Evolutionary conservation across 2,329 filamentous ascomycete species (phyloP), one percentile per base, ranked within the genome.

Genomic region (Fusarium abutilonis): DNA sequence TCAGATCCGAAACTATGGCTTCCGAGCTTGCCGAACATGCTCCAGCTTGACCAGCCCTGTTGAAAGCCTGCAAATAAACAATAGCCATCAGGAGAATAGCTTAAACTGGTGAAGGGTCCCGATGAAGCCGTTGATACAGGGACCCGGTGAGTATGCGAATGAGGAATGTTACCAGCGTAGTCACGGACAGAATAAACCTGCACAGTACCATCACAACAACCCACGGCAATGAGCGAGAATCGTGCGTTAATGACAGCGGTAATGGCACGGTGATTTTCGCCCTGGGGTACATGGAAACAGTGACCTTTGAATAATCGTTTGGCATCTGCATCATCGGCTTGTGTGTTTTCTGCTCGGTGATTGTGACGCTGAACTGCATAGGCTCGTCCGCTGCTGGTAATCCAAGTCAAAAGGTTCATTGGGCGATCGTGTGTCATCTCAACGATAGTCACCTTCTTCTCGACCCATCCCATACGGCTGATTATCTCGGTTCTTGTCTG

Each of bases 371-470:
- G 95, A 21, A 98, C 93, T 15, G 94, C 93, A 76, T 96, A 98
- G 2, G 89, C 93, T 73, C 87, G 88, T 7, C 95, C 95, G 69
- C 96, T 93, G 70, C 83, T 90, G 6, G 92, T 95, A 53, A 97
- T 86, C 95, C 95, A 99, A 9, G 93, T 92, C 9, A 91, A 89
- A 11, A 99, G 81, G 70, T 96, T 97, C 93, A 99, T 99, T 1
- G 95, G 94, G 58, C 94, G 86, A 75, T 99, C 95, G 73, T 96
- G 89, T 2, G 94, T 89, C 90, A 99, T 96, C 70, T 96, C 91
- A 15, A 83, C 80, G 49, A 98, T 86, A 2, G 83, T 86, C 2
- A 85, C 82, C 75, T 91, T 94, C 75, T 91, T 93, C 48, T 89
- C 87, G 19, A 97, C 78, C 89, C 93, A 97, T 43, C 85, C 79